These are phyloP conservation scores for Pistacia atlantica DNA, from an alignment of 345 rosid genomes.

Conservation along the genomic window DNA sequence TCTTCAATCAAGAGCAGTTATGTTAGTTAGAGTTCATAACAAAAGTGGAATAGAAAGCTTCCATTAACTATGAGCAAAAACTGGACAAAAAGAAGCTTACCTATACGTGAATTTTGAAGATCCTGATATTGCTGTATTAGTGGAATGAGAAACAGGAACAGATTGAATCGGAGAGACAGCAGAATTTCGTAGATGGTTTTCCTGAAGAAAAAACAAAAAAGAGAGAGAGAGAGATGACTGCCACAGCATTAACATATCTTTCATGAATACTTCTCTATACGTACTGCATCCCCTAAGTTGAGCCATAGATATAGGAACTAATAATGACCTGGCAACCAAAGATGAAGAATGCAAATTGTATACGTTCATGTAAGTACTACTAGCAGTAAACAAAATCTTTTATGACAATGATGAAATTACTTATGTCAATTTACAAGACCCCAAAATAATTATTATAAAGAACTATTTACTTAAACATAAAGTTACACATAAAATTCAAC, in stretches of 20 bases:
- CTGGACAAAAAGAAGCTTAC: slow-evolving; percentile 28
- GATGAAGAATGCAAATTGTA: neutral
- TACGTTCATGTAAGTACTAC: neutral
- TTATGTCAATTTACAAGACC: neutral
- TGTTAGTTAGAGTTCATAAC: slow-evolving; percentile 26
- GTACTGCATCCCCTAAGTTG: neutral
- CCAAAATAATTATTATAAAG: neutral
- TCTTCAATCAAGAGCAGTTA: slow-evolving; percentile 37
- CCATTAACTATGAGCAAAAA: neutral
- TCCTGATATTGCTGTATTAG: slow-evolving; percentile 36
- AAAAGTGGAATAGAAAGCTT: slow-evolving; percentile 1
- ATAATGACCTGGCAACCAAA: neutral
- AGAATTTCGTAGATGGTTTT: slow-evolving; percentile 25
- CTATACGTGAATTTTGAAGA: slow-evolving; percentile 48
- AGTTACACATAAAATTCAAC: neutral
- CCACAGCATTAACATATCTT: neutral
- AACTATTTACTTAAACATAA: neutral
- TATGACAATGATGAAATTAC: neutral
- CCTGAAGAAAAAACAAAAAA: slow-evolving; percentile 24
- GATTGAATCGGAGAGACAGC: slow-evolving; percentile 38
- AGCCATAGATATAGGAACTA: slow-evolving; percentile 4
- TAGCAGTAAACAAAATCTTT: neutral
- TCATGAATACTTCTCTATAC: neutral
- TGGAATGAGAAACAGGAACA: slow-evolving; percentile 29
- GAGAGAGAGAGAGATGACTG: neutral